These are phyloP conservation scores for Phenoliferia sp. DNA, from an alignment of 1,284 basidiomycete species.

Conservation along the genomic window DNA sequence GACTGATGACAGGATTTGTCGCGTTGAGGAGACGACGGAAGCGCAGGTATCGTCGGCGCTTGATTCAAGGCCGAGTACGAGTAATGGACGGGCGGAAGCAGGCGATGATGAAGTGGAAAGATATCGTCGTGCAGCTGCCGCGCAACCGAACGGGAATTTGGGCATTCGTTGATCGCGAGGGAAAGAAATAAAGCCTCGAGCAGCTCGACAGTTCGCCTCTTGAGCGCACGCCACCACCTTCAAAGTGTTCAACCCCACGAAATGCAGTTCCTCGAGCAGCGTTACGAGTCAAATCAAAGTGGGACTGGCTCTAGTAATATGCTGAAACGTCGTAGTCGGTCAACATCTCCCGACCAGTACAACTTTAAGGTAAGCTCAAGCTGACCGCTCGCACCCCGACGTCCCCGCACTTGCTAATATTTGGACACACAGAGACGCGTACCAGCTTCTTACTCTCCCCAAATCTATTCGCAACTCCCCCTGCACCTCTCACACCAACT, in stretches of 20 bases:
- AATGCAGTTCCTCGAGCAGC: no score
- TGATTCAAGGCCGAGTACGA: conserved; percentile 66
- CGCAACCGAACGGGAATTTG: background rate
- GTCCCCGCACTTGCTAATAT: background rate
- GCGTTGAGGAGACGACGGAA: conserved; percentile 64
- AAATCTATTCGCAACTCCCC: background rate
- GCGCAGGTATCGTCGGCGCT: conserved; percentile 89
- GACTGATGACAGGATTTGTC: conserved; percentile 70
- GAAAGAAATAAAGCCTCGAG: no score
- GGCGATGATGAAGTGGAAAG: background rate
- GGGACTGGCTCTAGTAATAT: no score
- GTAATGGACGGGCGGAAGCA: conserved; percentile 6
- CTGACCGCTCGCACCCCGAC: background rate
- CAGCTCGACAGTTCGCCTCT: no score
- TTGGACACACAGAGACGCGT: background rate
- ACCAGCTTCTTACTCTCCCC: background rate
- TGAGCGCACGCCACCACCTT: no score
- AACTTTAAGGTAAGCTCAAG: no score
- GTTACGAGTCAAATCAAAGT: no score
- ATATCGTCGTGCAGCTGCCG: background rate
- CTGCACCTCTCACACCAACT: background rate
- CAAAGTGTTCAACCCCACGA: no score
- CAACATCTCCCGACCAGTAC: no score
- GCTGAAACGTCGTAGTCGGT: no score
- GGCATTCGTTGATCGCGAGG: background rate